Base-by-base conservation (phyloP, 129 eudicot genomes). In the Flaveria ramosissima region DNA sequence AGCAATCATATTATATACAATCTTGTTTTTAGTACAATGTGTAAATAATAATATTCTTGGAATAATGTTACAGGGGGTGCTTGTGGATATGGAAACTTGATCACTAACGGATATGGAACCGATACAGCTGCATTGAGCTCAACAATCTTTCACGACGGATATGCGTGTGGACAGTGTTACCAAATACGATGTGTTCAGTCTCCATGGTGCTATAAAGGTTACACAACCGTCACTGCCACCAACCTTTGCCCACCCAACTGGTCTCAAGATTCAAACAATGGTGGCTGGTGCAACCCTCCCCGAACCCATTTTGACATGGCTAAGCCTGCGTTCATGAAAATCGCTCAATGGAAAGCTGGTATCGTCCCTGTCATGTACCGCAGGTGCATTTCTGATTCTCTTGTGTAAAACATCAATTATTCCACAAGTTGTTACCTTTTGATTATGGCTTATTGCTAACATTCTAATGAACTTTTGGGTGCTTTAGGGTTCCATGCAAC, bases 221-320 rank as follows among this genome's bases (percentile, higher is more conserved):
- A 81, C 78, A 73, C 83, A 30, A 80, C 83, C 27, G 75, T 93
- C 3, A 93, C 98, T 1, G 98, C 94, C 63, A 92, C 98, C 50
- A 92, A 92, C 78, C 86, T 92, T 15, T 93, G 98, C 88, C 98
- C 98, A 21, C 98, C 98, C 0, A 90, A 90, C 67, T 90, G 92
- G 96, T 26, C 83, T 19, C 59, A 88, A 57, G 92, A 87, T 79
- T 79, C 88, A 77, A 86, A 88, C 81, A 72, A 85, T 66, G 98
- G 98, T 21, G 98, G 98, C 17, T 93, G 98, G 98, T 90, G 98
- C 86, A 90, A 93, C 81, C 98, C 96, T 14, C 98, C 96, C 6
- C 78, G 96, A 53, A 85, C 89, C 71, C 98, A 93, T 68, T 93
- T 93, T 39, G 98, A 93, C 81, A 84, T 93, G 86, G 78, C 94